Base-by-base conservation (phyloP, 2,329 filamentous ascomycete species). In the Botrytis fabae region DNA sequence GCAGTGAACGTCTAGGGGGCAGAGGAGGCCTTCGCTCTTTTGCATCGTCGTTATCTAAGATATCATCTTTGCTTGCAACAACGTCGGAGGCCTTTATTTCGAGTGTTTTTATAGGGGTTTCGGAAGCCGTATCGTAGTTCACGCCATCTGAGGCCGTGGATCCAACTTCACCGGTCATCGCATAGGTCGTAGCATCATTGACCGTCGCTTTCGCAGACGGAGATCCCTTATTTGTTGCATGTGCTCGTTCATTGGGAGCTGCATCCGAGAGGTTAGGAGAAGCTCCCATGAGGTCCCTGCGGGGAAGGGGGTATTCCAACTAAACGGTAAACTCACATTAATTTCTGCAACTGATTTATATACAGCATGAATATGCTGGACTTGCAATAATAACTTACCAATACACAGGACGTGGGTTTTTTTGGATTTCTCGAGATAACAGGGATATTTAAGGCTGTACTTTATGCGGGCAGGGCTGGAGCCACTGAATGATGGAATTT, bases 1-100 rank as follows among this genome's bases (percentile, higher is more conserved):
- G 72, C 16, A 84, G 79, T 48, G 80, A 82, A 35, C 84, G 84
- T 64, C 85, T 81, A 20, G 84, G 84, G 73, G 85, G 85, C 40
- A 86, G 79, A 61, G 85, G 82, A 42, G 85, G 85, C 40, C 82
- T 82, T 68, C 78, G 76, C 69, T 80, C 81, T 75, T 83, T 81
- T 42, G 78, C 77, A 71, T 79, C 80, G 42, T 73, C 42, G 38
- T 70, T 54, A 48, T 69, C 42, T 48, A 40, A 12, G 32, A 16
- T 51, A 61, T 64, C 69, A 44, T 72, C 71, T 69, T 63, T 63
- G 22, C 25, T 57, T 38, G 32, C 20, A n/a, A n/a, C 46, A 54
- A 46, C 25, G n/a, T 70, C 66, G 22, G n/a, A 8, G 25, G 54
- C 28, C 54, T 64, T 61, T 59, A 40, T 46, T 18, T 70, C 66